phyloP scores from a whole-genome alignment of 495 filamentous ascomycete genomes.

The Achaetomiella virescens region DNA sequence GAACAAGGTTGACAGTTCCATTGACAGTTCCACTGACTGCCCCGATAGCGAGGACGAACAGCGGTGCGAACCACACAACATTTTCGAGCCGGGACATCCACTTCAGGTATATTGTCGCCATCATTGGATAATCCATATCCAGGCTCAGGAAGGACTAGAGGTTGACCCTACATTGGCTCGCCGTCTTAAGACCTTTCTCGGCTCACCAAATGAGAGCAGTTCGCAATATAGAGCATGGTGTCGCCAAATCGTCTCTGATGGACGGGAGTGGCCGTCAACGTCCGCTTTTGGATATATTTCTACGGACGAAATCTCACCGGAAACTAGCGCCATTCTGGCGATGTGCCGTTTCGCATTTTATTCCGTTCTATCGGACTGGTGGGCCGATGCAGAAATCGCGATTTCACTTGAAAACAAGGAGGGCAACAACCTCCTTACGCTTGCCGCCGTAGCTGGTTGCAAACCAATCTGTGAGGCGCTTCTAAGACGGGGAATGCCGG shows the following conservation, averaged over 20 bases:
- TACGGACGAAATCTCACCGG: background rate
- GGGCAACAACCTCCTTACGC: constrained; percentile 1
- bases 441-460: background rate
- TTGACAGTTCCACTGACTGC: too few relatives aligned
- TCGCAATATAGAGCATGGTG: constrained; percentile 27
- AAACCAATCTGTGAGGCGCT: constrained; percentile 6
- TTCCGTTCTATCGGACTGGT: constrained; percentile 27
- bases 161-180: constrained; percentile 8
- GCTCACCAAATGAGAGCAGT: constrained; percentile 25
- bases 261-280: background rate
- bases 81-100: background rate
- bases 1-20: too few relatives aligned
- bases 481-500: constrained; percentile 10
- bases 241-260: constrained; percentile 4
- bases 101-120: constrained; percentile 25
- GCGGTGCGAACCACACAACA: background rate
- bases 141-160: constrained; percentile 10
- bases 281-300: background rate
- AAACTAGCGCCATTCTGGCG: constrained; percentile 13
- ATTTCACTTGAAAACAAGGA: background rate
- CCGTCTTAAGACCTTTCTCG: constrained; percentile 29
- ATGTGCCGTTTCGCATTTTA: constrained; percentile 27
- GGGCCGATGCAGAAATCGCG: constrained; percentile 15
- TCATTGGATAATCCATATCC: constrained; percentile 25
- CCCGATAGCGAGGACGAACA: background rate